Evolutionary conservation across 768 basidiomycete species (phyloP).

Genomic region (Mycena albidolilacea): DNA sequence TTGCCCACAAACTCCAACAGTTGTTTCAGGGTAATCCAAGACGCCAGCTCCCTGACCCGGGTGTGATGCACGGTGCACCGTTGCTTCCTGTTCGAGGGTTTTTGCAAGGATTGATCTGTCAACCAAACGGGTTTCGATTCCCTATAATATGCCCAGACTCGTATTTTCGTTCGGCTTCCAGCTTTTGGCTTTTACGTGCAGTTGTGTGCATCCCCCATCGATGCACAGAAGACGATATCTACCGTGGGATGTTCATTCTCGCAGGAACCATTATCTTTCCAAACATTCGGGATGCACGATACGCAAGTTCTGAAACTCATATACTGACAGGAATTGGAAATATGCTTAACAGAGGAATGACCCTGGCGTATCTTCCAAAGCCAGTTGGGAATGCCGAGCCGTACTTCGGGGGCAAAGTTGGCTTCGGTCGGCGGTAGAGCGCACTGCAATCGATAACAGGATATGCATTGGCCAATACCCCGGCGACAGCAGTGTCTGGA

Average conservation of each 20-base stretch:
- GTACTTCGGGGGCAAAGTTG: too few species aligned
- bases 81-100: slow-evolving; percentile 2
- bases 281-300: neutral
- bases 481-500: too few species aligned
- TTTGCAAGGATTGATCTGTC: slow-evolving; percentile 1
- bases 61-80: neutral
- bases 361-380: neutral
- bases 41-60: slow-evolving; percentile 2
- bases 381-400: too few species aligned
- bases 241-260: neutral
- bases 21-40: slow-evolving; percentile 14
- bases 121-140: neutral
- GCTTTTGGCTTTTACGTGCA: neutral
- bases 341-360: neutral
- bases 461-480: too few species aligned
- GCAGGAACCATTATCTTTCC: neutral
- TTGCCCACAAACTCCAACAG: slow-evolving; percentile 9
- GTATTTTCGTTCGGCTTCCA: neutral
- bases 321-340: neutral
- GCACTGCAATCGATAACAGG: too few species aligned
- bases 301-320: neutral
- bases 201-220: neutral
- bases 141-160: neutral
- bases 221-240: slow-evolving; percentile 1
- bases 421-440: too few species aligned